Percentiles rank a stretch among this genome's conserved stretches.
phyloP scores from a whole-genome alignment of 805 yeast genomes.

The Kluyveromyces starmeri region DNA sequence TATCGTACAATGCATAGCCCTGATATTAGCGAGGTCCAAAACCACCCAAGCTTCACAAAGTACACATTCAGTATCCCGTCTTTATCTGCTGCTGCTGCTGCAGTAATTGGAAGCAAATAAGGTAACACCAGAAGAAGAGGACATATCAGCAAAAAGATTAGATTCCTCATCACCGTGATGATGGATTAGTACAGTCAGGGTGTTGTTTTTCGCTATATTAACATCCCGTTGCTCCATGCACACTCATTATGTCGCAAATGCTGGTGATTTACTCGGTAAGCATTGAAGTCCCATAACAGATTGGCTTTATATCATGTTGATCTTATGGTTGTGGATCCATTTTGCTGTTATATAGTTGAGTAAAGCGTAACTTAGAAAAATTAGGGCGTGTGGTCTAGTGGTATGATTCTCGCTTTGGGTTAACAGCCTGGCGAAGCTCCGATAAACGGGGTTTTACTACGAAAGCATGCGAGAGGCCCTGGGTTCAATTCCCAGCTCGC shows the following conservation, averaged over 20 bases:
- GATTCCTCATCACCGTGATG: not conserved
- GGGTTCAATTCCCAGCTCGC: conserved; percentile 47
- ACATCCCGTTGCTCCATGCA: not conserved
- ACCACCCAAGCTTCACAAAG: conserved; percentile 89
- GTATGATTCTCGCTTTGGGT: conserved; percentile 28
- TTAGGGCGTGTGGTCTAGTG: conserved; percentile 28
- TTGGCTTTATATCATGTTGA: no score
- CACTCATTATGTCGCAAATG: no score
- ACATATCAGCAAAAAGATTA: conserved; percentile 18
- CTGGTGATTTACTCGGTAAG: no score
- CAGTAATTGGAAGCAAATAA: conserved; percentile 32
- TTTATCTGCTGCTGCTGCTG: conserved; percentile 34
- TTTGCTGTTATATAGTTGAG: no score
- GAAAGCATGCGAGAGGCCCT: conserved; percentile 43
- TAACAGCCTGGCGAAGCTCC: conserved; percentile 8
- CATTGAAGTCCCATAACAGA: no score
- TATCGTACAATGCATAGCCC: conserved; percentile 19
- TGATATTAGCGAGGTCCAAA: conserved; percentile 60
- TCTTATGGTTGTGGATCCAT: no score
- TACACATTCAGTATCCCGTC: conserved; percentile 58
- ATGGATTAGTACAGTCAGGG: not conserved
- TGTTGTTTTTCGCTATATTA: not conserved
- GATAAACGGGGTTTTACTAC: conserved; percentile 5
- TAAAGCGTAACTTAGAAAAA: no score
- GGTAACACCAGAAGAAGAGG: conserved; percentile 36